Conservation (phyloP, 1,284 basidiomycete species). For the Paramarasmius palmivorus region DNA sequence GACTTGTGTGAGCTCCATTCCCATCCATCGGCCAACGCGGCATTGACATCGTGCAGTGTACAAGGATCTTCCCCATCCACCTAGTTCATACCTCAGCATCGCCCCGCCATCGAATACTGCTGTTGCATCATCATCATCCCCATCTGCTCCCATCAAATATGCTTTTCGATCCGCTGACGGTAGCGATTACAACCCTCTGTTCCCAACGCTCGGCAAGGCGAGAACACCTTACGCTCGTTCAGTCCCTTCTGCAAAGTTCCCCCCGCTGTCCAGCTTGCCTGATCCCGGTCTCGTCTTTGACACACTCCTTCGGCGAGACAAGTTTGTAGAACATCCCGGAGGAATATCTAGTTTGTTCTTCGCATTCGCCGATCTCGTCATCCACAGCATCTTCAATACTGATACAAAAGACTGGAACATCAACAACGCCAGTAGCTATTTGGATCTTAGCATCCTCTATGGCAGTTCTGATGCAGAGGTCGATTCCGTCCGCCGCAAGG, state of each 20-base stretch:
- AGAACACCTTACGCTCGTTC: constrained; percentile 71
- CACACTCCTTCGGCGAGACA: constrained; percentile 59
- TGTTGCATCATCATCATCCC: constrained; percentile 10
- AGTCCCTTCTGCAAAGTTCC: constrained; percentile 48
- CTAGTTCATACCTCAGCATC: constrained; percentile 46
- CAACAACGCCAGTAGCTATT: constrained; percentile 74
- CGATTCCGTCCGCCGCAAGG: constrained; percentile 53
- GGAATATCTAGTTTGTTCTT: constrained; percentile 74
- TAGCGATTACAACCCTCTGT: constrained; percentile 55
- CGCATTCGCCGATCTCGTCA: constrained; percentile 76
- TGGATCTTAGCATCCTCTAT: constrained; percentile 79
- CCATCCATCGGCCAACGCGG: constrained; percentile 14
- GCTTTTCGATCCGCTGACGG: constrained; percentile 58
- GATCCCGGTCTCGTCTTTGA: constrained; percentile 58
- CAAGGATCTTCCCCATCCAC: constrained; percentile 71
- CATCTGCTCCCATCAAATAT: constrained; percentile 33
- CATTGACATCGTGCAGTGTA: constrained; percentile 41
- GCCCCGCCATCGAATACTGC: constrained; percentile 8
- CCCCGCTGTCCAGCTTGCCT: neutral
- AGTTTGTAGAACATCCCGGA: constrained; percentile 54
- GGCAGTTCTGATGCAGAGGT: constrained; percentile 56
- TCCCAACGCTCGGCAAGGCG: constrained; percentile 59
- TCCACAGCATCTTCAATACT: constrained; percentile 75
- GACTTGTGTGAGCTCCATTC: constrained; percentile 42
- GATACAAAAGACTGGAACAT: constrained; percentile 50